phyloP scores from a whole-genome alignment of 495 filamentous ascomycete species.

The Hypomontagnella monticulosa region DNA sequence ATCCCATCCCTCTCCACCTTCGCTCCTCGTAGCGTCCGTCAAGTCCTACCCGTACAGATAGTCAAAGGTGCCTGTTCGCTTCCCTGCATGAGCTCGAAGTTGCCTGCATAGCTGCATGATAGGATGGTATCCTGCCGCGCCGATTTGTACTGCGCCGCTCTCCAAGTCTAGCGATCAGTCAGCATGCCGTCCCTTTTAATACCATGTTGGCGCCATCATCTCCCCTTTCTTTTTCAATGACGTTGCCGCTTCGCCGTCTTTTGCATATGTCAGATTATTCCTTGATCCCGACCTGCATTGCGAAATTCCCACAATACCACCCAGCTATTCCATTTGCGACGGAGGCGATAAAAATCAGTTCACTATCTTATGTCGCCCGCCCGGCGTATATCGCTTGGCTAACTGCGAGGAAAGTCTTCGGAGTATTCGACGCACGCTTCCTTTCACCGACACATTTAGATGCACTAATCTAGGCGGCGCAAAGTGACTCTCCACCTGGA shows the following conservation, averaged over 20 bases:
- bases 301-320: constrained; percentile 35
- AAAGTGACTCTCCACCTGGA: constrained; percentile 15
- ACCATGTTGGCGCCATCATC: constrained; percentile 23
- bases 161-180: constrained; percentile 25
- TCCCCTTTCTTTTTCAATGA: constrained; percentile 20
- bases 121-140: constrained; percentile 25
- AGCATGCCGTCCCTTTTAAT: constrained; percentile 12
- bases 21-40: constrained; percentile 23
- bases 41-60: constrained; percentile 11
- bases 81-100: constrained; percentile 32
- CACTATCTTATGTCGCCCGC: constrained; percentile 32
- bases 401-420: constrained; percentile 7
- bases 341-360: constrained; percentile 23
- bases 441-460: constrained; percentile 21
- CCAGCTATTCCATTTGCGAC: constrained; percentile 25
- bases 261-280: constrained; percentile 34
- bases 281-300: constrained; percentile 30
- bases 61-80: constrained; percentile 33
- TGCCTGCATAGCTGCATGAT: constrained; percentile 21
- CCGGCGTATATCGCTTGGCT: neutral
- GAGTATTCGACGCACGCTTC: constrained; percentile 9
- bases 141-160: constrained; percentile 30
- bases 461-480: constrained; percentile 18
- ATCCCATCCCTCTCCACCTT: constrained; percentile 11
- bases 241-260: constrained; percentile 21